Evolutionary conservation across 2,329 filamentous ascomycete species (phyloP).

Genomic region (Nothomitra cinnamomea): DNA sequence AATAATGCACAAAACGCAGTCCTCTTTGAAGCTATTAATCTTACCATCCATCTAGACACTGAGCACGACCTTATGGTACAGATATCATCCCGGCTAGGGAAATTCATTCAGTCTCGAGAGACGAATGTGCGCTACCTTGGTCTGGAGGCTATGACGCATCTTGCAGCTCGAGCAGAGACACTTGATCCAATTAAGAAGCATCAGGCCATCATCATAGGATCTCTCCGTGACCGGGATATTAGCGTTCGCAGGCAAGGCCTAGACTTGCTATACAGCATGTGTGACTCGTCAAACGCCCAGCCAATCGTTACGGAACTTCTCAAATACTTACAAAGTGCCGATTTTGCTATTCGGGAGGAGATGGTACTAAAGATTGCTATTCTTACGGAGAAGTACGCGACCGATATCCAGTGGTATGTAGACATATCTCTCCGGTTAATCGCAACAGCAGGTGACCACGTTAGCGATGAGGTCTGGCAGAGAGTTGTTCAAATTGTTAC

Average conservation of each 20-base stretch:
- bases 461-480: slow-evolving; percentile 98
- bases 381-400: slow-evolving; percentile 94
- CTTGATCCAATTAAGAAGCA: slow-evolving; percentile 96
- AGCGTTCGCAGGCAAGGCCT: slow-evolving; percentile 91
- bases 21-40: slow-evolving; percentile 93
- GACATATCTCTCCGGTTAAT: slow-evolving; percentile 90
- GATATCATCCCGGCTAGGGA: slow-evolving; percentile 76
- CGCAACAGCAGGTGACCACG: slow-evolving; percentile 92
- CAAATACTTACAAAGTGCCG: slow-evolving; percentile 86
- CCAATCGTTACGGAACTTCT: slow-evolving; percentile 86
- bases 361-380: slow-evolving; percentile 99
- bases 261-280: slow-evolving; percentile 98
- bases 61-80: slow-evolving; percentile 92
- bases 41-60: slow-evolving; percentile 93
- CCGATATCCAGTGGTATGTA: slow-evolving; percentile 97
- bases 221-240: slow-evolving; percentile 87
- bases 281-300: slow-evolving; percentile 83
- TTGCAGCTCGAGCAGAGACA: slow-evolving; percentile 84
- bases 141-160: slow-evolving; percentile 93
- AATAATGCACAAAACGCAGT: slow-evolving; percentile 98
- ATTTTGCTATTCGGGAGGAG: slow-evolving; percentile 95
- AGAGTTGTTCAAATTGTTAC: slow-evolving; percentile 97
- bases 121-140: slow-evolving; percentile 95
- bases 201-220: slow-evolving; percentile 88
- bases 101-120: slow-evolving; percentile 91